These are phyloP conservation scores for Cymbopogon flexuosus DNA, from an alignment of 202 grass and related monocot species.

Conservation along the genomic window DNA sequence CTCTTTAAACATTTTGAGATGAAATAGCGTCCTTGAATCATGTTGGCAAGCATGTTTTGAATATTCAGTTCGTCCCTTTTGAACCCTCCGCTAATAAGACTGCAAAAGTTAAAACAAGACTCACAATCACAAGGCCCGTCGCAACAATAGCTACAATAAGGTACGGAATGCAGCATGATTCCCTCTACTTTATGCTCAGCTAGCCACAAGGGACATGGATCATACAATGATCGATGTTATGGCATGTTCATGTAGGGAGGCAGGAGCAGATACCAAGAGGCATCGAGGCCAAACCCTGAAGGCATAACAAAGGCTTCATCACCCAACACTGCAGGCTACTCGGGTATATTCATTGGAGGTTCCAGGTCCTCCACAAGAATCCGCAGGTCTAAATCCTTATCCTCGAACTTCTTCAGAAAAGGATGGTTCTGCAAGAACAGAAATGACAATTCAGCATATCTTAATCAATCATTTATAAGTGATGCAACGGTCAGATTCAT, in stretches of 20 bases:
- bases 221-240: neutral
- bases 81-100: neutral
- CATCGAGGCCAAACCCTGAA: neutral
- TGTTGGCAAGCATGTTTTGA: neutral
- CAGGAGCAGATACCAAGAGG: neutral
- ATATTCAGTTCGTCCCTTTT: neutral
- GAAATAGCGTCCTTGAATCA: neutral
- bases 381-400: slow-evolving; percentile 65
- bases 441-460: neutral
- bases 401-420: slow-evolving; percentile 91
- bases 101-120: neutral
- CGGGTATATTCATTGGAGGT: slow-evolving; percentile 67
- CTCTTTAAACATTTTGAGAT: neutral
- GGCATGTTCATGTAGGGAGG: slow-evolving; percentile 17
- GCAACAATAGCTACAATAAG: neutral
- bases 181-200: neutral
- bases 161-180: neutral
- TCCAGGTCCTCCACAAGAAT: slow-evolving; percentile 69
- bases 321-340: slow-evolving; percentile 10
- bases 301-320: neutral
- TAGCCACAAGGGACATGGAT: slow-evolving; percentile 3
- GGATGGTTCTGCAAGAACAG: slow-evolving; percentile 56
- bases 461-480: neutral
- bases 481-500: neutral
- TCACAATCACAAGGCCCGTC: neutral